Base-by-base conservation (phyloP, 106 monocot species). In the Agapanthus africanus region DNA sequence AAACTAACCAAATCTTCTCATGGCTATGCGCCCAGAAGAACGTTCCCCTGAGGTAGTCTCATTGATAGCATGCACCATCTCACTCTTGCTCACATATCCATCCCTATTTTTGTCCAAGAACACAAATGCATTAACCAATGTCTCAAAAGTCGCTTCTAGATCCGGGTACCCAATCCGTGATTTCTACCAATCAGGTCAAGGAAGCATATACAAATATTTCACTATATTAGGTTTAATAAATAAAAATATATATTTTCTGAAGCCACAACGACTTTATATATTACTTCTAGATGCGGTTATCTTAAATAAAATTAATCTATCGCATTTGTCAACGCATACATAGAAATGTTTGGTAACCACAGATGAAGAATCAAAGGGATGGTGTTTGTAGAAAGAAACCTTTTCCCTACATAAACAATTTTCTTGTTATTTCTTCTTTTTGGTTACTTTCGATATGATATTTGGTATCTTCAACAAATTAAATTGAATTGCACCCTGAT, bases 31-130 rank as follows among this genome's bases (percentile, higher is more conserved):
- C 30, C 84, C 84, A 1, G 81, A 89, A 77, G 88, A 89, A 26
- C 84, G 81, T 82, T 77, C 84, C 22, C 84, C 84, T 2, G 73
- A 37, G 51, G 51, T 79, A 1, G 74, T 84, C 59, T 84, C 88
- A 47, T 84, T 89, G 68, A 89, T 82, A 42, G 88, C 81, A 11
- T 82, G 65, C 6, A 89, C 72, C 82, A 89, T 82, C 79, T 89
- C 88, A 42, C 31, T 80, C 54, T 82, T 89, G 77, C 88, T 89
- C 8, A 94, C 94, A 83, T 87, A 87, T 52, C 94, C 94, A 73
- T 94, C 94, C 77, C 85, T 90, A 57, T 94, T 94, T 70, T 90
- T 83, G 77, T 94, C 94, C 83, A 94, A 79, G 63, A 94, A 94
- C 47, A 94, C 94, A 75, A 94, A 94, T 63, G 88, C 71, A 77